Evolutionary conservation across 192 early-diverging fungal species (phyloP).

Genomic region (Rhizophlyctis rosea): DNA sequence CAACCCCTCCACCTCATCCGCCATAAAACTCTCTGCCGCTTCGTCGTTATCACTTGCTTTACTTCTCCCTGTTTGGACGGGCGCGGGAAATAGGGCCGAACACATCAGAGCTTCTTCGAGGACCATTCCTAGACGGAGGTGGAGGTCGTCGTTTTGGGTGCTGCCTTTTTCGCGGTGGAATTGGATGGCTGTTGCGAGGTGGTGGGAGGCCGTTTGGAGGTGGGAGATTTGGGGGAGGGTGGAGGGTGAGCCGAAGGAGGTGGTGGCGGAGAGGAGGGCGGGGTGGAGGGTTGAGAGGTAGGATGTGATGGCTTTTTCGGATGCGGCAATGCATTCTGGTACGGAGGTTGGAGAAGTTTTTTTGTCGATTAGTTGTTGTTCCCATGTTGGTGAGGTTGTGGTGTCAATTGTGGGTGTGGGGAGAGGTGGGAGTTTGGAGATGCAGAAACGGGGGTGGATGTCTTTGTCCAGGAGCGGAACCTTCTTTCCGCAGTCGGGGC

Average conservation of each 20-base stretch:
- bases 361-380: conserved; percentile 29
- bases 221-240: conserved; percentile 10
- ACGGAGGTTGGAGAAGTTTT: conserved; percentile 3
- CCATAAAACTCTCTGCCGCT: conserved; percentile 41
- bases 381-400: conserved; percentile 24
- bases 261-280: not conserved
- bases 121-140: conserved; percentile 31
- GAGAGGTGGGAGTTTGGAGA: conserved; percentile 1
- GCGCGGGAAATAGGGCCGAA: conserved; percentile 26
- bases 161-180: conserved; percentile 26
- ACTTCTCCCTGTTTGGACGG: not conserved
- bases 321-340: conserved; percentile 15
- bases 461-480: conserved; percentile 5
- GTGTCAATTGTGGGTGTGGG: not conserved
- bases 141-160: conserved; percentile 24
- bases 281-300: conserved; percentile 18
- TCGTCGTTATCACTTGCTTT: conserved; percentile 16
- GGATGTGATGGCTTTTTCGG: not conserved
- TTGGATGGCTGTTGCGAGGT: conserved; percentile 34
- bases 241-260: conserved; percentile 18
- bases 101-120: conserved; percentile 34
- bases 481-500: conserved; percentile 26
- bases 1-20: conserved; percentile 49
- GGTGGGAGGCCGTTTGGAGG: conserved; percentile 12
- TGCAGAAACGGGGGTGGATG: conserved; percentile 18